Evolutionary conservation across 2,329 filamentous ascomycete genomes (phyloP), one percentile per base, ranked within the genome.

Genomic region (Hypoxylon sp.): DNA sequence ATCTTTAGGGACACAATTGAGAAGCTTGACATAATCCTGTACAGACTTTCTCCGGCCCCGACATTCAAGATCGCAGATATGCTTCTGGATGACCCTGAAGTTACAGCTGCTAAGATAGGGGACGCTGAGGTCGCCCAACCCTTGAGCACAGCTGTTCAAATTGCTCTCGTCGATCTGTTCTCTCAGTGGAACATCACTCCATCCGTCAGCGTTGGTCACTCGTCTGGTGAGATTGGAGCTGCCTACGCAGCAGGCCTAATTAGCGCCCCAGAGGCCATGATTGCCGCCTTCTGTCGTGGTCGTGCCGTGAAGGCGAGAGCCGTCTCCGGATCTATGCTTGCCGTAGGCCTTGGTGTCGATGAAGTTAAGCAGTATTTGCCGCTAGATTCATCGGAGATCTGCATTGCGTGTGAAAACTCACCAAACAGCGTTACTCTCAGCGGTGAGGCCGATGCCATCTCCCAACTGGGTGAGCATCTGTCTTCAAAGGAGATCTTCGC

Each of bases 371-470:
- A 61, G 7, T 74, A 72, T 38, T n/a, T 51, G n/a, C 25, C 23
- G 2, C 52, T 75, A 5, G 57, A 68, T 1, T 72, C 74, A 0
- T 73, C 76, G 6, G 48, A 84, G 0, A 75, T 79, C 7, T 75
- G 79, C 65, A 75, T 83, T 19, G 72, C 78, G 21, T 79, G 78
- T 49, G 80, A 82, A 3, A 79, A 81, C 48, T 81, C 85, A 2
- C 63, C 75, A 2, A 76, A 82, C n/a, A 83, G 85, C 65, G 82
- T 83, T 17, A 79, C 85, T 6, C 82, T 84, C 46, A 83, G 83
- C 17, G 83, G 84, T 6, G 81, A 84, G 5, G 82, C 82, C 10
- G 80, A 80, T 25, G 81, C 80, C 0, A 57, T 82, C 21, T 77
- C 80, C 70, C 75, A 75, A 0, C 73, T 86, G 1, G 80, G 77